Conservation (phyloP, 495 filamentous ascomycete species). For the Astrothelium subdiscretum region DNA sequence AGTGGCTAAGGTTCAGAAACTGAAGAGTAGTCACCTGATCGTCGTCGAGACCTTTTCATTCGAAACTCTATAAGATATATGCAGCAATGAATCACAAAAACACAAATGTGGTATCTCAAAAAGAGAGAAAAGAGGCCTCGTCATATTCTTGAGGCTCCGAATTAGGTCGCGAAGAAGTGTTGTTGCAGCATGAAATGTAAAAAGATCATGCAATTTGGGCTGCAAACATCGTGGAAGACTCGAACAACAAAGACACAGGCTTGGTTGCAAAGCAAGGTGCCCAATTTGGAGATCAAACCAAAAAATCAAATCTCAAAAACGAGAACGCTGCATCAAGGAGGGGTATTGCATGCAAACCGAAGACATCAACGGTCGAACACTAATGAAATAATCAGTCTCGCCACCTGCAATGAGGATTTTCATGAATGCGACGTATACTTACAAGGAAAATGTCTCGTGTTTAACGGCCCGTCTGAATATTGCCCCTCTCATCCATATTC, state of each 20-base stretch:
- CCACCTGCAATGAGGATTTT: no score
- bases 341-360: not conserved
- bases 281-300: not conserved
- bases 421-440: not conserved
- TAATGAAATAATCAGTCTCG: not conserved
- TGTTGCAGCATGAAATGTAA: not conserved
- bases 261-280: not conserved
- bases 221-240: not conserved
- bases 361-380: not conserved
- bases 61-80: not conserved
- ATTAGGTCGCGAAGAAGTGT: not conserved
- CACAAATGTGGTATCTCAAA: not conserved
- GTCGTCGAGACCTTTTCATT: no score
- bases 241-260: not conserved
- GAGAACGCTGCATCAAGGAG: not conserved
- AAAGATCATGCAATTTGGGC: not conserved
- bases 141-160: not conserved
- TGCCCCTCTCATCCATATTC: constrained; percentile 46
- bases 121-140: not conserved
- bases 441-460: not conserved
- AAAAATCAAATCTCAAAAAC: not conserved
- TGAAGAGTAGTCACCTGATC: no score
- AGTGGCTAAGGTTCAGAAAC: no score
- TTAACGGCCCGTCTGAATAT: not conserved
- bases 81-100: not conserved